Conservation (phyloP, 768 basidiomycete species). For the Lentinula boryana region DNA sequence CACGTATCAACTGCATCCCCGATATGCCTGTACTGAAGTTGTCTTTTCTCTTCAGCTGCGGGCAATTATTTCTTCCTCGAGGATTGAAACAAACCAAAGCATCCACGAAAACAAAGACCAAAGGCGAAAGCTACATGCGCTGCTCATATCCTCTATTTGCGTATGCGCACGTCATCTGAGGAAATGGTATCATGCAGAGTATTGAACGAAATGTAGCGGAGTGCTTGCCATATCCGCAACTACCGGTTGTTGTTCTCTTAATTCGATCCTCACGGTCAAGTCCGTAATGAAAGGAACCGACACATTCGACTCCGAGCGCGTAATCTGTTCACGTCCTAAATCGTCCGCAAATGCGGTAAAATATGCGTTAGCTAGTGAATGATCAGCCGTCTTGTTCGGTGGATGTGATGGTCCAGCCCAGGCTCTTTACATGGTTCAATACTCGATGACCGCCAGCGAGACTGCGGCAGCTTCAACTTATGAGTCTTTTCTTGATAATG, state of each 20-base stretch:
- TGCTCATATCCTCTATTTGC: background rate
- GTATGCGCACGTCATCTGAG: background rate
- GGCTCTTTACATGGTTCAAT: background rate
- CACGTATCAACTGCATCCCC: slow-evolving; percentile 24
- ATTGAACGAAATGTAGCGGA: background rate
- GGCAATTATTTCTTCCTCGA: slow-evolving; percentile 95
- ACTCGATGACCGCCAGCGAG: too few species aligned
- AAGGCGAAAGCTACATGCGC: background rate
- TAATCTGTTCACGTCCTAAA: background rate
- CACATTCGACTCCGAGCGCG: background rate
- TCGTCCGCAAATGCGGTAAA: background rate
- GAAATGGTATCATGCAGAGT: background rate
- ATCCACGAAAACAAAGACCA: too few species aligned
- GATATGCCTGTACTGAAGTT: background rate
- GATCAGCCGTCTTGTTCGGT: background rate
- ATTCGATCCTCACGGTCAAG: background rate
- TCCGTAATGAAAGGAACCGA: background rate
- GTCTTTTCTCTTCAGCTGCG: slow-evolving; percentile 37
- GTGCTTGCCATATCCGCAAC: background rate
- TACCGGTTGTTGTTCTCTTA: background rate
- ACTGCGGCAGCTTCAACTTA: too few species aligned
- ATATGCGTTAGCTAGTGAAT: background rate
- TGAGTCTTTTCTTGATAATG: too few species aligned
- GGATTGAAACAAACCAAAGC: slow-evolving; percentile 37
- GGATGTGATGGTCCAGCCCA: background rate